Base-by-base conservation (phyloP, 208 protist genomes). In the Leishmania arabica region DNA sequence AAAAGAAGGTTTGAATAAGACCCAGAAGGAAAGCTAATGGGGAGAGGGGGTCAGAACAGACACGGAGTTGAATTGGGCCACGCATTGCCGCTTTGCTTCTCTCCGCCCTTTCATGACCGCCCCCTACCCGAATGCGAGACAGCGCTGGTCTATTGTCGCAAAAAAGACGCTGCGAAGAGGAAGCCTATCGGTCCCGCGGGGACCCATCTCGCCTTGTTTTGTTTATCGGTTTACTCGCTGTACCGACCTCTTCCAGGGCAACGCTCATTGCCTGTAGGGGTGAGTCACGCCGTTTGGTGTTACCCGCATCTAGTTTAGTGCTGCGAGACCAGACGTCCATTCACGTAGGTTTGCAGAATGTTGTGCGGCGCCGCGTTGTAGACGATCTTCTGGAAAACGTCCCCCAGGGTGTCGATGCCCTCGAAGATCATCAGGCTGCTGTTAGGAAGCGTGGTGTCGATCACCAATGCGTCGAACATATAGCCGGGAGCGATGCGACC, bases 401-500 rank as follows among this genome's bases (percentile, higher is more conserved):
- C 90, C 40, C 84, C 83, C 19, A 92, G 76, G 0, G 83, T 84
- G 66, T 96, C 91, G 27, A 91, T 34, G 1, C 86, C 88, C 42
- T 91, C 86, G 82, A 96, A 96, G 15, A 94, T 68, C 79, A 78
- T 78, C 13, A 95, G 74, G 65, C 86, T 91, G 72, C 85, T 88
- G 54, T 85, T 73, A 3, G 77, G 78, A n/a, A 86, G 79, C 51
- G 86, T 78, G 9, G 89, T 89, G 83, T 97, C 96, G 62, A 98
- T 88, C 34, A 96, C 83, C 13, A 99, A 15, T 3, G 90, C 92
- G 86, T 99, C 96, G 84, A 98, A 98, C 45, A 85, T 66, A 80
- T 97, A 99, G 0, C 96, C 95, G 1, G 89, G 83, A 11, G 80
- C 90, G 73, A 99, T 94, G 77, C 84, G 92, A 53, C 97, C 98